These are phyloP conservation scores for Marasmius fiardii DNA, from an alignment of 1,284 basidiomycete genomes.

Conservation along the genomic window DNA sequence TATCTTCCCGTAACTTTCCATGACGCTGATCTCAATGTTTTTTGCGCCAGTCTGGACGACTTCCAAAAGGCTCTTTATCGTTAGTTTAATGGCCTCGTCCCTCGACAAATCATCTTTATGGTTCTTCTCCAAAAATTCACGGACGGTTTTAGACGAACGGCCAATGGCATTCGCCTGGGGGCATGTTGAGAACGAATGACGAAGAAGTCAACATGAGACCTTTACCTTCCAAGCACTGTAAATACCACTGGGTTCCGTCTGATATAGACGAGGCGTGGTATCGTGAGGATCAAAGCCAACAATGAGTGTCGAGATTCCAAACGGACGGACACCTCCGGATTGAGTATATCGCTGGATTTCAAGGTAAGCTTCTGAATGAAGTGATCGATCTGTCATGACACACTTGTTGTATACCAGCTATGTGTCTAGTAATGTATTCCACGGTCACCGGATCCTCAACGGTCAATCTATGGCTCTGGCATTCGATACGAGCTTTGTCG, in stretches of 20 bases:
- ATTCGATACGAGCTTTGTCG: slow-evolving; percentile 97
- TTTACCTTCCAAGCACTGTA: slow-evolving; percentile 98
- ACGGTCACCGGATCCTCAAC: slow-evolving; percentile 98
- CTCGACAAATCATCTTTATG: slow-evolving; percentile 88
- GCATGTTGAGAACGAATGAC: not conserved
- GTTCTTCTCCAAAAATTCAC: slow-evolving; percentile 99
- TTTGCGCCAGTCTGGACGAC: slow-evolving; percentile 99
- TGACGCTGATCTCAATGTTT: slow-evolving; percentile 97
- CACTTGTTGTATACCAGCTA: slow-evolving; percentile 97
- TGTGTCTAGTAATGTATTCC: slow-evolving; percentile 97
- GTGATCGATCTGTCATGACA: slow-evolving; percentile 16
- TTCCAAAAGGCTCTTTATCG: slow-evolving; percentile 94
- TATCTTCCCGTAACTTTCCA: slow-evolving; percentile 91
- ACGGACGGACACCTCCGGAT: slow-evolving; percentile 97
- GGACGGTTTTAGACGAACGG: slow-evolving; percentile 95
- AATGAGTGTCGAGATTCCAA: slow-evolving; percentile 96
- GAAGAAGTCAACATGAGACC: slow-evolving; percentile 1
- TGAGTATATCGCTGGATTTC: slow-evolving; percentile 86
- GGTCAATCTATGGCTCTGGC: slow-evolving; percentile 95
- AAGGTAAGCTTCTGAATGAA: not conserved
- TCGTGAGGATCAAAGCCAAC: slow-evolving; percentile 98
- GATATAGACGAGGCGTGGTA: slow-evolving; percentile 84
- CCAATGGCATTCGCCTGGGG: slow-evolving; percentile 96
- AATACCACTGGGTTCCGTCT: slow-evolving; percentile 97
- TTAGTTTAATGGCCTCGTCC: slow-evolving; percentile 92